Conservation (phyloP, 352 stramenopile species). For the Phytophthora macrochlamydospora region DNA sequence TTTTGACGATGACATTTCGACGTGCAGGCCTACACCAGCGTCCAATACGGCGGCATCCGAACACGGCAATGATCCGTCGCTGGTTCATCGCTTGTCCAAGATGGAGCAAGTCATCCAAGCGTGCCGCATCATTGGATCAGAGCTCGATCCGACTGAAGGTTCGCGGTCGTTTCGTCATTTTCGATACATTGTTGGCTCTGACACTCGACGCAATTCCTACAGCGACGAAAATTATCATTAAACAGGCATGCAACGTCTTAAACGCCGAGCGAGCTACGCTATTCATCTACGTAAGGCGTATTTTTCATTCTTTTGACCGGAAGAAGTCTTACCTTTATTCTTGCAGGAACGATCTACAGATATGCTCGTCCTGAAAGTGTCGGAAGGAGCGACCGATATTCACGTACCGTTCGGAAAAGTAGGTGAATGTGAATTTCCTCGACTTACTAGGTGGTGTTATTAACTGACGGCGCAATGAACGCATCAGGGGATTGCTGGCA, state of each 20-base stretch:
- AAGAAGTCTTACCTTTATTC: background rate
- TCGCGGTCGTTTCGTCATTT: background rate
- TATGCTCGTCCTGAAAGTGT: constrained; percentile 87
- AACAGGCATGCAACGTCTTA: constrained; percentile 86
- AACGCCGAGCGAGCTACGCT: constrained; percentile 90
- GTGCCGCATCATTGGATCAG: constrained; percentile 81
- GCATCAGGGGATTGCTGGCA: constrained; percentile 85
- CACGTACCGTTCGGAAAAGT: constrained; percentile 83
- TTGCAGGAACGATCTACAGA: constrained; percentile 69
- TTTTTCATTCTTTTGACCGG: background rate
- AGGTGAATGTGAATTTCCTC: background rate
- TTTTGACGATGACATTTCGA: background rate
- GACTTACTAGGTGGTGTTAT: constrained; percentile 4
- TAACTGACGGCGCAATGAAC: background rate
- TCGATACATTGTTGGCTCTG: no score
- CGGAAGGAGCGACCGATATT: constrained; percentile 87
- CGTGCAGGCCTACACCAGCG: constrained; percentile 7
- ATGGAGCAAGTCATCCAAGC: constrained; percentile 83
- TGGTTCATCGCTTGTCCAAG: constrained; percentile 62
- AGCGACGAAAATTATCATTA: constrained; percentile 88
- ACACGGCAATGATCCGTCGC: constrained; percentile 39
- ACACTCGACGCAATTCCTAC: background rate
- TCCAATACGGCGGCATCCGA: constrained; percentile 4
- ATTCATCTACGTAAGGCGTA: constrained; percentile 80
- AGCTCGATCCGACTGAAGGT: constrained; percentile 81